Base-by-base conservation (phyloP, 202 grass and related monocot genomes). In the Setaria viridis region DNA sequence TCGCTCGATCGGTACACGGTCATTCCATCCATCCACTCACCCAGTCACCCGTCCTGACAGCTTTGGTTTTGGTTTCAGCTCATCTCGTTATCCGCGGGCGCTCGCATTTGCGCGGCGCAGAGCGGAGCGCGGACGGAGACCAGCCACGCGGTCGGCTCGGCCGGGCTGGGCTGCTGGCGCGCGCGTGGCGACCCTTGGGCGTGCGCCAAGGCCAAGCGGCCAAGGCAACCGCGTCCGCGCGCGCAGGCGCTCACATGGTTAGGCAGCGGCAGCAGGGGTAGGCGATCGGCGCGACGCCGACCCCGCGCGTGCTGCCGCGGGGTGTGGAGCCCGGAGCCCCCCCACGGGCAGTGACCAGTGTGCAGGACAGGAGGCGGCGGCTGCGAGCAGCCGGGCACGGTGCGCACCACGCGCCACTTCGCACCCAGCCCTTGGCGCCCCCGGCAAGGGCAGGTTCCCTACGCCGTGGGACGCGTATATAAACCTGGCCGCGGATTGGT, bases 351-450 rank as follows among this genome's bases (percentile, higher is more conserved):
- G 29, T 5, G 9, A 32, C 32, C 20, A 8, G 34, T 41, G 39
- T 41, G 21, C 17, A 4, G 59, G 8, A 10, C 43, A 30, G 59
- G 59, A 30, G 21, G 21, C 58, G 9, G 58, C 21, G 3, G 21
- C 54, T 17, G 43, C 43, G 43, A 7, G 43, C 43, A 46, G 39
- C 42, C 4, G 42, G 42, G 42, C 42, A 43, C 9, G 43, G 8
- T n/a, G 57, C 60, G 1, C 49, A 9, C 85, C 19, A n/a, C 37
- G 41, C 70, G 78, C 78, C 78, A 41, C 85, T 76, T 87, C 85
- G 39, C 70, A 81, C 0, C 12, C 59, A 55, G 20, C 74, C 53
- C 54, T 62, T 62, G 56, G 69, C 42, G 32, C 78, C 78, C 78
- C 7, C 54, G 13, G 29, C 17, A 82, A 76, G 70, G 62, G 59